A percentile compares a stretch with the other conserved stretches of the same genome.
phyloP scores from a whole-genome alignment of 2,329 filamentous ascomycete genomes.

The Colletotrichum gloeosporioides region DNA sequence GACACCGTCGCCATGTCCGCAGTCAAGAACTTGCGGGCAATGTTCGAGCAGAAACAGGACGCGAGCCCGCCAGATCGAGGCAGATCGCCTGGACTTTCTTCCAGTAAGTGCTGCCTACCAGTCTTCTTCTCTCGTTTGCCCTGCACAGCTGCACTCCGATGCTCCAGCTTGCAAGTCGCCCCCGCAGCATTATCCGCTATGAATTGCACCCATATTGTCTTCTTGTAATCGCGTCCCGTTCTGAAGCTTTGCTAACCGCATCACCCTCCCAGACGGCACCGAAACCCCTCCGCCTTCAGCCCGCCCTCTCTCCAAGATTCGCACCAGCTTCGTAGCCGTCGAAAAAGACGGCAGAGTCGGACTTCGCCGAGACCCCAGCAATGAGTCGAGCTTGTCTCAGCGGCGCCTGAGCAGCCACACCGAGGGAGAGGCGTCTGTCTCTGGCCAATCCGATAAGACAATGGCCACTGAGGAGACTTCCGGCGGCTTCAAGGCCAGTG shows the following conservation, averaged over 20 bases:
- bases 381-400: constrained; percentile 45
- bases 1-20: constrained; percentile 62
- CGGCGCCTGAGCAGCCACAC: constrained; percentile 41
- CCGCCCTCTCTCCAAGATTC: constrained; percentile 75
- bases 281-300: constrained; percentile 30
- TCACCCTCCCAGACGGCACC: constrained; percentile 15
- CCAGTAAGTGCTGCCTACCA: constrained; percentile 37
- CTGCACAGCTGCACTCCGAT: not conserved
- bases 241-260: constrained; percentile 5
- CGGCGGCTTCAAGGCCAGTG: constrained; percentile 37
- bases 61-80: constrained; percentile 72
- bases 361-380: constrained; percentile 50
- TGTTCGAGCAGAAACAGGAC: constrained; percentile 78
- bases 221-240: not conserved
- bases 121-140: not conserved
- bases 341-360: constrained; percentile 68
- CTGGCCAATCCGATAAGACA: constrained; percentile 17
- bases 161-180: not conserved
- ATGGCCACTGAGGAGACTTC: constrained; percentile 30
- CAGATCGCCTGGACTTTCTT: constrained; percentile 64
- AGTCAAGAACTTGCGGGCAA: constrained; percentile 78
- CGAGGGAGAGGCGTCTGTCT: constrained; percentile 34
- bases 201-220: not conserved
- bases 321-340: constrained; percentile 77
- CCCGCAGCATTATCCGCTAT: not conserved